Percentiles rank a stretch among this genome's conserved stretches.
These are phyloP conservation scores for Xanthoconium separans DNA, from an alignment of 1,284 basidiomycete genomes.

Conservation along the genomic window DNA sequence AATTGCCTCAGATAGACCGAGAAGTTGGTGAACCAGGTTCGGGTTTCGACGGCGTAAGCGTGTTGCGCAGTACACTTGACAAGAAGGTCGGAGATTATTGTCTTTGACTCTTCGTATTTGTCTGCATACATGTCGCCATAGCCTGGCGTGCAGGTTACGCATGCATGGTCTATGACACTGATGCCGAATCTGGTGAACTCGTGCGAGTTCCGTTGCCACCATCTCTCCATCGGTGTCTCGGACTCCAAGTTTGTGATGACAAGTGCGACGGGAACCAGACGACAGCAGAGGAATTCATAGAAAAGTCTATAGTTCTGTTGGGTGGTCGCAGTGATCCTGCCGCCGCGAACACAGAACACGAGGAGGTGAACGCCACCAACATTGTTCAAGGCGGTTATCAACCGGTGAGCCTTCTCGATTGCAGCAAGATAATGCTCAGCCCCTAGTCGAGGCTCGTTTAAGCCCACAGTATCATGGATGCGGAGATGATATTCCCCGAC, in stretches of 20 bases:
- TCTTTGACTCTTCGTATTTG: constrained; percentile 33
- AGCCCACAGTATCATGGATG: constrained; percentile 30
- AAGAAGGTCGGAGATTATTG: constrained; percentile 25
- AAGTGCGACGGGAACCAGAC: constrained; percentile 30
- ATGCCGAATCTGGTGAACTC: constrained; percentile 29
- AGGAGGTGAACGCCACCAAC: constrained; percentile 31
- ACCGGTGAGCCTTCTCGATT: constrained; percentile 28
- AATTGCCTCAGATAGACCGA: constrained; percentile 26
- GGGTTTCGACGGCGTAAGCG: constrained; percentile 24
- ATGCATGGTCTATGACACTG: constrained; percentile 24
- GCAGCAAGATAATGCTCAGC: constrained; percentile 28
- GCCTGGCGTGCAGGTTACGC: constrained; percentile 29
- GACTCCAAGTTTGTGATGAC: constrained; percentile 30
- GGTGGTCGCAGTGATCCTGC: constrained; percentile 31
- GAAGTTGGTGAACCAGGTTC: constrained; percentile 26
- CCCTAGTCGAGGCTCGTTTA: constrained; percentile 31
- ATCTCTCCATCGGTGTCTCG: constrained; percentile 31
- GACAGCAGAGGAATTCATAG: constrained; percentile 30
- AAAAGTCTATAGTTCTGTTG: constrained; percentile 34
- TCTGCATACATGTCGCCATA: constrained; percentile 27
- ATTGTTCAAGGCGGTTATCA: constrained; percentile 22
- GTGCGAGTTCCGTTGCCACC: constrained; percentile 30
- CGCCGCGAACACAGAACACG: constrained; percentile 33
- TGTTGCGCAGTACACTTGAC: constrained; percentile 19
- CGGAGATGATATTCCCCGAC: constrained; percentile 17